Percentiles rank a stretch among this genome's conserved stretches.
These are phyloP conservation scores for Emydomyces testavorans DNA, from an alignment of 2,329 filamentous ascomycete species.

Conservation along the genomic window DNA sequence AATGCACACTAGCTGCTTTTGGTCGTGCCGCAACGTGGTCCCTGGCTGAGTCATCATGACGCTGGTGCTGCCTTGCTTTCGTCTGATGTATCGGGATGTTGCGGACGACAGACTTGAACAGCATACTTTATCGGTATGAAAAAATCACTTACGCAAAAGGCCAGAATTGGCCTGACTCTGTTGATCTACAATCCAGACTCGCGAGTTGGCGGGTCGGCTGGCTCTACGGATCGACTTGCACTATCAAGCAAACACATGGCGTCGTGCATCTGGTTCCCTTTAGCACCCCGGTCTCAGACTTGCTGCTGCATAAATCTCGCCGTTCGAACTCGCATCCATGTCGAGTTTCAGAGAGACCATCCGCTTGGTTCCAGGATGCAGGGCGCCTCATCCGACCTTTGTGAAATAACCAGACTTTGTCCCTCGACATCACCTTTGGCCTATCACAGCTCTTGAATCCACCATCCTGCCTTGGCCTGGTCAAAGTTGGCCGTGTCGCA, in stretches of 20 bases:
- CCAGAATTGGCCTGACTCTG: not conserved
- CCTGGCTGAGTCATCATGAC: slow-evolving; percentile 5
- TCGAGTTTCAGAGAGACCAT: too few species aligned
- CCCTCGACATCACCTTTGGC: too few species aligned
- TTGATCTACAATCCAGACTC: not conserved
- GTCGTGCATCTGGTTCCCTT: not conserved
- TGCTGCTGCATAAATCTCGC: not conserved
- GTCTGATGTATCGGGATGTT: not conserved
- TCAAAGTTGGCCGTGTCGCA: too few species aligned
- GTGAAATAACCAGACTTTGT: too few species aligned
- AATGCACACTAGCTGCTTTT: not conserved
- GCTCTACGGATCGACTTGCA: not conserved
- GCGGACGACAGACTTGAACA: not conserved
- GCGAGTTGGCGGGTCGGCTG: not conserved
- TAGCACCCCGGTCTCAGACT: not conserved
- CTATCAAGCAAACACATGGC: not conserved
- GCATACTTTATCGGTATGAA: not conserved
- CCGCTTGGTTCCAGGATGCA: too few species aligned
- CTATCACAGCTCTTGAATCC: too few species aligned
- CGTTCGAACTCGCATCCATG: too few species aligned
- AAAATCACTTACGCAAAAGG: not conserved
- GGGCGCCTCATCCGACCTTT: too few species aligned
- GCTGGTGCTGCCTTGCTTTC: too few species aligned
- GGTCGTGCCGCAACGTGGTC: not conserved
- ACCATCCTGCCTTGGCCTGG: too few species aligned